Base-by-base conservation (phyloP, 129 eudicot genomes). In the Lonicera japonica region DNA sequence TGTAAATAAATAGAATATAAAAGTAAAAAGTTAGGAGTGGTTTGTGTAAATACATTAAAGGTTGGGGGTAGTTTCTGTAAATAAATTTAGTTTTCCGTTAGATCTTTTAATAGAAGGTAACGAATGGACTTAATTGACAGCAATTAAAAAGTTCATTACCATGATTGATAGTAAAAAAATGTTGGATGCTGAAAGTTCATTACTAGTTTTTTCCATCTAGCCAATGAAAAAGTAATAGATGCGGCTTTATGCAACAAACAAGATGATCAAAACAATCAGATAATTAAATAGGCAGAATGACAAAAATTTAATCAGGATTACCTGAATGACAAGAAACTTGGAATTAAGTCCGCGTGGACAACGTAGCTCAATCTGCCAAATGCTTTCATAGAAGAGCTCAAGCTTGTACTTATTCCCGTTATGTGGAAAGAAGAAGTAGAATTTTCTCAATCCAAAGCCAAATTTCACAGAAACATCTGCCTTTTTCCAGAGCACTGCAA, bases 291-390 rank as follows among this genome's bases (percentile, higher is more conserved):
- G 16, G 11, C 5, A 45, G 2, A 45, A 11, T 45, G 10, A 6
- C 10, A 6, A 0, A 1, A 29, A 29, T n/a, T 38, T 38, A 38
- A 15, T 47, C n/a, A n/a, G n/a, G 15, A 58, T 45, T 60, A 89
- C 97, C 97, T 89, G 97, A 70, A 86, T 75, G 40, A 83, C 78
- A 17, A 89, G 79, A 75, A 61, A 64, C 52, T 70, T 78, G 22
- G 80, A n/a, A 43, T 47, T 3, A 70, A 3, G 61, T 51, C 61
- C 65, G 25, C 46, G 75, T 18, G 88, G 73, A 57, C 67, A 54
- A 69, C 73, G 74, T 0, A 80, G 69, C 56, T 78, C 82, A 59
- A 86, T 66, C 75, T 89, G 88, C 97, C 91, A 89, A 1, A 89
- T 83, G 57, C 75, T 86, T 34, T 86, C 88, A 67, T 83, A 86